A percentile compares a stretch with the other conserved stretches of the same genome.
Evolutionary conservation across 164 flowering plant species (phyloP).

Genomic region (Buxus sempervirens): DNA sequence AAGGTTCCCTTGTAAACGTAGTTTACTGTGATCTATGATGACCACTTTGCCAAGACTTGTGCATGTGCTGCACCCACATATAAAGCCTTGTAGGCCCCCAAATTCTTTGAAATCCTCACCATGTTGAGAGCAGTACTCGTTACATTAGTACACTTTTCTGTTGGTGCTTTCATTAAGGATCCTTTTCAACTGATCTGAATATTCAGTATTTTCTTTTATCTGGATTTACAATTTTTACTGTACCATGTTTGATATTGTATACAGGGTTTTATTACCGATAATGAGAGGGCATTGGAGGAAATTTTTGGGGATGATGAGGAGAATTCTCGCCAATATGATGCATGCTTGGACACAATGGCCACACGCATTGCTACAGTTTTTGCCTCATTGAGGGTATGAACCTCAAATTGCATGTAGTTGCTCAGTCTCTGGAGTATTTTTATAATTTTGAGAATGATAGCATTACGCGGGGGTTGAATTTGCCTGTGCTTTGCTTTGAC

Average conservation of each 20-base stretch:
- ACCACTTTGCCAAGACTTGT: background rate
- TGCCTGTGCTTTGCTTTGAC: background rate
- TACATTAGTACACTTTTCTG: background rate
- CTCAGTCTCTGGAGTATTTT: too few relatives aligned
- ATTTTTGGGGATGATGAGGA: slow-evolving; percentile 74
- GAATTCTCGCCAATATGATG: slow-evolving; percentile 56
- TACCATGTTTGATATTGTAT: slow-evolving; percentile 1
- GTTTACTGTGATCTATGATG: background rate
- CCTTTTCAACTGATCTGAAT: background rate
- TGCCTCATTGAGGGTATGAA: slow-evolving; percentile 85
- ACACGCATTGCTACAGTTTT: slow-evolving; percentile 88
- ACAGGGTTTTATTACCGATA: slow-evolving; percentile 88
- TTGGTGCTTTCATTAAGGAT: background rate
- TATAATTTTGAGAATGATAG: too few relatives aligned
- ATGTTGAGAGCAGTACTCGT: background rate
- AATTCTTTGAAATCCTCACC: background rate
- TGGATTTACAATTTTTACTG: background rate
- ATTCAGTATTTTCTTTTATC: background rate
- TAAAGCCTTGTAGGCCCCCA: background rate
- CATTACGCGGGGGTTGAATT: background rate
- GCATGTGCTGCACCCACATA: background rate
- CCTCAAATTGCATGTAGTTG: background rate
- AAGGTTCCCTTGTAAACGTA: background rate
- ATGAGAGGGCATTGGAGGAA: slow-evolving; percentile 82
- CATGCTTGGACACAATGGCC: slow-evolving; percentile 78